Conservation (phyloP, 1,284 basidiomycete genomes). For the Leccinum fuscescens region DNA sequence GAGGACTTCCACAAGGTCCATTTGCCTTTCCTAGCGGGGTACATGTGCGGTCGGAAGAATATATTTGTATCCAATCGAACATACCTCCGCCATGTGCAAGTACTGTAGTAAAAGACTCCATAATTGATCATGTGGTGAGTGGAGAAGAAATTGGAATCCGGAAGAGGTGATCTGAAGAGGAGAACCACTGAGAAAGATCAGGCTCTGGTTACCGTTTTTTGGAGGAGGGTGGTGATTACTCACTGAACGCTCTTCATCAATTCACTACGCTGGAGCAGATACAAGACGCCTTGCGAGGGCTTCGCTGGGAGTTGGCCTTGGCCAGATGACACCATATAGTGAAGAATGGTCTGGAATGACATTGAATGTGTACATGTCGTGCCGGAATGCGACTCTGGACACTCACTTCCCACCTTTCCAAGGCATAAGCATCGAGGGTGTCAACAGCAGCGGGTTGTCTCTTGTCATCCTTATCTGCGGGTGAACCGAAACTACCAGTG, state of each 20-base stretch:
- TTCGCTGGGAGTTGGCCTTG: constrained; percentile 64
- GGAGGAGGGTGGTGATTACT: constrained; percentile 23
- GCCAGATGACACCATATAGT: constrained; percentile 97
- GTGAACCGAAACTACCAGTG: constrained; percentile 90
- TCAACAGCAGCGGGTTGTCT: constrained; percentile 55
- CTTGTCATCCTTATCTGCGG: constrained; percentile 66
- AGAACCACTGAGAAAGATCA: constrained; percentile 42
- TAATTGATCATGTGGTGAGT: constrained; percentile 96
- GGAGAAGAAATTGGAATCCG: constrained; percentile 96
- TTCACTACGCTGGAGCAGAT: constrained; percentile 81
- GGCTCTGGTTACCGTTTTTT: constrained; percentile 1
- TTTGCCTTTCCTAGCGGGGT: constrained; percentile 64
- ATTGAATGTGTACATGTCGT: neutral
- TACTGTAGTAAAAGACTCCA: constrained; percentile 96
- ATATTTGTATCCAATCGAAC: constrained; percentile 16
- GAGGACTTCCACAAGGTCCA: constrained; percentile 93
- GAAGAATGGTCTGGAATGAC: constrained; percentile 72
- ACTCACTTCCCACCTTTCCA: constrained; percentile 91
- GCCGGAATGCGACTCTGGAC: neutral
- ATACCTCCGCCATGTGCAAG: constrained; percentile 75
- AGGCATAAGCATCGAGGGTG: constrained; percentile 80
- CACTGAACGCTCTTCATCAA: constrained; percentile 75
- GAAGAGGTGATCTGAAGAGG: constrained; percentile 85
- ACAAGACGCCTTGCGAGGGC: constrained; percentile 81
- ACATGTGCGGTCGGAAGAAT: neutral